Evolutionary conservation across 2,329 filamentous ascomycete genomes (phyloP).

Genomic region (Neonectria magnoliae): DNA sequence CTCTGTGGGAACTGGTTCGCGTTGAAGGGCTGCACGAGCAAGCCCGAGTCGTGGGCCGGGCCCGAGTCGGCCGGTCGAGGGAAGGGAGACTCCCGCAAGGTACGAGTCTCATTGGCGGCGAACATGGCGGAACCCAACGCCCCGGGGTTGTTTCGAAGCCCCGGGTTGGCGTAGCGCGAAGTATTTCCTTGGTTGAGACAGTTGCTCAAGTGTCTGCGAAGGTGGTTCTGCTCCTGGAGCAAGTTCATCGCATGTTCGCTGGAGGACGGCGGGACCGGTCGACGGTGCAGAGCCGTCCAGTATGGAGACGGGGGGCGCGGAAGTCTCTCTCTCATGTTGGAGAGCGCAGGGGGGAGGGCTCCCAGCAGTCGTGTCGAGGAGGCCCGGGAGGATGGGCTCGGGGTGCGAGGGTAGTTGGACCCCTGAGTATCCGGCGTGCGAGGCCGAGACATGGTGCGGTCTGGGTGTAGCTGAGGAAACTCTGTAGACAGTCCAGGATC

Average conservation of each 20-base stretch:
- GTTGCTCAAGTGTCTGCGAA: background rate
- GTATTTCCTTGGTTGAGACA: background rate
- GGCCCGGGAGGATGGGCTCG: background rate
- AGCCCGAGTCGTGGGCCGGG: background rate
- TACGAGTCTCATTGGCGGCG: background rate
- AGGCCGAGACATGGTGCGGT: background rate
- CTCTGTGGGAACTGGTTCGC: background rate
- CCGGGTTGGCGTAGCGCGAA: background rate
- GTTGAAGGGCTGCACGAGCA: background rate
- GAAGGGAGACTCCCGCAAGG: background rate
- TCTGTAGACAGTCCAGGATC: background rate
- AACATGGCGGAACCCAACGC: background rate
- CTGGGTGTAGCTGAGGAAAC: background rate
- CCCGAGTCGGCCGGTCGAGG: background rate
- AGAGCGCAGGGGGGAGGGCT: too few species aligned
- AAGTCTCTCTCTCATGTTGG: too few species aligned
- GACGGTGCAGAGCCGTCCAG: background rate
- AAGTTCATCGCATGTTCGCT: background rate
- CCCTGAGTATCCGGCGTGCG: background rate
- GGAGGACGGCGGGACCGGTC: too few species aligned
- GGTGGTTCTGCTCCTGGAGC: too few species aligned
- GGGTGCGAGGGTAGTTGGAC: background rate
- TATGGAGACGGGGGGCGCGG: background rate
- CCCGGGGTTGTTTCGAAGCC: background rate
- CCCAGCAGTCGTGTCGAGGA: background rate